A percentile compares a stretch with the other conserved stretches of the same genome.
These are phyloP conservation scores for Salicornia ramosissima DNA, from an alignment of 148 eudicot genomes.

Conservation along the genomic window DNA sequence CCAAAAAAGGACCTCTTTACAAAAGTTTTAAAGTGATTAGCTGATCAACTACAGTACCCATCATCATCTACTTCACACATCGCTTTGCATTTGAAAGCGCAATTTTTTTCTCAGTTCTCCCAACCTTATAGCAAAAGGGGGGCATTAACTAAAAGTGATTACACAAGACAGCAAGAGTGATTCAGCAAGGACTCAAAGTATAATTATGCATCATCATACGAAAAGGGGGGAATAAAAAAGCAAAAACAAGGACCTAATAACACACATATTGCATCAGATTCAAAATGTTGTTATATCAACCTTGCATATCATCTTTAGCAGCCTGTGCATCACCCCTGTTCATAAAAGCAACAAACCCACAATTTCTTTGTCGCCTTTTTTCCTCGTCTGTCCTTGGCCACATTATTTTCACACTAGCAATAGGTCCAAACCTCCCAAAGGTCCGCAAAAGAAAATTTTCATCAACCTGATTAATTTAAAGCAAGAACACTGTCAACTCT, in stretches of 20 bases:
- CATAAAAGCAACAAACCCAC: slow-evolving; percentile 99
- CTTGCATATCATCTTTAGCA: slow-evolving; percentile 99
- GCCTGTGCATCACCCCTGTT: slow-evolving; percentile 97
- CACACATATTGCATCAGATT: slow-evolving; percentile 1
- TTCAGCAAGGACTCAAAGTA: background rate
- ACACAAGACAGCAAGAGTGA: background rate
- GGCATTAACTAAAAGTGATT: background rate
- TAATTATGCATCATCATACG: background rate
- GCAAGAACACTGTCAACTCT: slow-evolving; percentile 1
- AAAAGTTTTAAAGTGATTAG: too few relatives aligned
- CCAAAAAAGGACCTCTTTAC: too few relatives aligned
- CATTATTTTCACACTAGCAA: slow-evolving; percentile 99
- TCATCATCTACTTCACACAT: too few relatives aligned
- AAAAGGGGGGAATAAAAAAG: background rate
- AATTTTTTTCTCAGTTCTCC: too few relatives aligned
- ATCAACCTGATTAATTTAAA: slow-evolving; percentile 59
- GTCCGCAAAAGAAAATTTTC: slow-evolving; percentile 95
- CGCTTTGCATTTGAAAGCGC: too few relatives aligned
- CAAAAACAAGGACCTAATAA: background rate
- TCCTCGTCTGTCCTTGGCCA: slow-evolving; percentile 99
- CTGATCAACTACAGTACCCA: too few relatives aligned
- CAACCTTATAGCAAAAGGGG: background rate
- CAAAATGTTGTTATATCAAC: slow-evolving; percentile 29
- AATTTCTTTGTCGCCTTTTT: slow-evolving; percentile 80
- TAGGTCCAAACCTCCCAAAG: slow-evolving; percentile 97